A percentile compares a stretch with the other conserved stretches of the same genome.
Evolutionary conservation across 257 asterid species (phyloP).

Genomic region (Fraxinus pennsylvanica): DNA sequence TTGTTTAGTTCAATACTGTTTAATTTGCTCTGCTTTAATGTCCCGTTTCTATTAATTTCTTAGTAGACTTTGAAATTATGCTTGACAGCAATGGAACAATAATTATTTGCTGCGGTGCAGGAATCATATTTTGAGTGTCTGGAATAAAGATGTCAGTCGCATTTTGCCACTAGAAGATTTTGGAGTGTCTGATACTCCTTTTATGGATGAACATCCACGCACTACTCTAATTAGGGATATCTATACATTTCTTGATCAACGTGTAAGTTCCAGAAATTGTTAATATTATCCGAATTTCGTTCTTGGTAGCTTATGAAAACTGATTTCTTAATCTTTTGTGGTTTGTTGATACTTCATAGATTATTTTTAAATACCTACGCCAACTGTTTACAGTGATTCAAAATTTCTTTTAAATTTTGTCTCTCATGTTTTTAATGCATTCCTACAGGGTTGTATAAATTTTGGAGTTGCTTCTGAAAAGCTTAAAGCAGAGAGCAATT

Average conservation of each 20-base stretch:
- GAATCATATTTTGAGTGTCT: slow-evolving; percentile 76
- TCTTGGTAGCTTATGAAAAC: slow-evolving; percentile 21
- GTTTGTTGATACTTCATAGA: slow-evolving; percentile 13
- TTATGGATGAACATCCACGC: slow-evolving; percentile 53
- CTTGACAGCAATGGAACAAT: slow-evolving; percentile 23
- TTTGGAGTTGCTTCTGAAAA: slow-evolving; percentile 83
- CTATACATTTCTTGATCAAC: slow-evolving; percentile 82
- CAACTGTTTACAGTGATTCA: not conserved
- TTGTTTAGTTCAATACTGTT: slow-evolving; percentile 7
- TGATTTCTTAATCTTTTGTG: slow-evolving; percentile 6
- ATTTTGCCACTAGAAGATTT: slow-evolving; percentile 75
- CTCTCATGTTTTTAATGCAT: slow-evolving; percentile 21
- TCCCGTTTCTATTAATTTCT: not conserved
- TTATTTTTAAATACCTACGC: slow-evolving; percentile 18
- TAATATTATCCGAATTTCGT: slow-evolving; percentile 4
- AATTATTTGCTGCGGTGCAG: slow-evolving; percentile 52
- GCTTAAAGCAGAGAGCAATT: slow-evolving; percentile 49
- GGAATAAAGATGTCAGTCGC: slow-evolving; percentile 95
- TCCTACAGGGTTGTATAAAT: slow-evolving; percentile 85
- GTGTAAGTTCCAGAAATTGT: slow-evolving; percentile 58
- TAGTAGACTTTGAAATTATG: not conserved
- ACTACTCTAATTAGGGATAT: slow-evolving; percentile 73
- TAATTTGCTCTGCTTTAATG: slow-evolving; percentile 9
- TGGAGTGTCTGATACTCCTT: slow-evolving; percentile 61
- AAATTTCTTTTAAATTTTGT: slow-evolving; percentile 13